Percentiles rank a stretch among this genome's conserved stretches.
These are phyloP conservation scores for Umbelopsis isabellina DNA, from an alignment of 192 early-diverging fungal species.

Conservation along the genomic window DNA sequence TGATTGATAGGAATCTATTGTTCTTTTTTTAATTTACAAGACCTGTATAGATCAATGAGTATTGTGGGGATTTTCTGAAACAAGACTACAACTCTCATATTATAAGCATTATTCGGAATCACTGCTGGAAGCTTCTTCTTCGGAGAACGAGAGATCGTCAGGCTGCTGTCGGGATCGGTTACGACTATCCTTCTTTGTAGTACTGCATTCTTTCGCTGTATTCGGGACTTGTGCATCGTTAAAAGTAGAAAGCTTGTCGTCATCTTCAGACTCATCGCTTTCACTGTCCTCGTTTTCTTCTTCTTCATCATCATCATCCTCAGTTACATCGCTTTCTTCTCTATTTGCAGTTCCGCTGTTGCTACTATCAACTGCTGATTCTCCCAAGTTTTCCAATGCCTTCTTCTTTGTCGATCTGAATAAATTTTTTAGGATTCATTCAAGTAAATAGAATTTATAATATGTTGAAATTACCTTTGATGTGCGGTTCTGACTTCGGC, in stretches of 20 bases:
- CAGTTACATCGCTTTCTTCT: background rate
- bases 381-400: background rate
- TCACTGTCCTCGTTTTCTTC: background rate
- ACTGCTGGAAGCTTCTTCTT: background rate
- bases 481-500: background rate
- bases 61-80: too few relatives aligned
- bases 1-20: too few relatives aligned
- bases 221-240: background rate
- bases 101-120: background rate
- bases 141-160: background rate
- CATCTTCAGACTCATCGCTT: background rate
- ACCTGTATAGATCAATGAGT: too few relatives aligned
- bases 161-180: background rate
- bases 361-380: background rate
- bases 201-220: background rate
- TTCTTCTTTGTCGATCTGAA: background rate
- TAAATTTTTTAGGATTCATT: background rate
- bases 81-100: too few relatives aligned
- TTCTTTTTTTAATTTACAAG: too few relatives aligned
- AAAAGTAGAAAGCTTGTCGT: background rate
- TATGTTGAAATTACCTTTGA: background rate
- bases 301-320: background rate
- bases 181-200: background rate
- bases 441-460: background rate
- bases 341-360: background rate